These are phyloP conservation scores for Backusella sp. DNA, from an alignment of 192 early-diverging fungal species.

Conservation along the genomic window DNA sequence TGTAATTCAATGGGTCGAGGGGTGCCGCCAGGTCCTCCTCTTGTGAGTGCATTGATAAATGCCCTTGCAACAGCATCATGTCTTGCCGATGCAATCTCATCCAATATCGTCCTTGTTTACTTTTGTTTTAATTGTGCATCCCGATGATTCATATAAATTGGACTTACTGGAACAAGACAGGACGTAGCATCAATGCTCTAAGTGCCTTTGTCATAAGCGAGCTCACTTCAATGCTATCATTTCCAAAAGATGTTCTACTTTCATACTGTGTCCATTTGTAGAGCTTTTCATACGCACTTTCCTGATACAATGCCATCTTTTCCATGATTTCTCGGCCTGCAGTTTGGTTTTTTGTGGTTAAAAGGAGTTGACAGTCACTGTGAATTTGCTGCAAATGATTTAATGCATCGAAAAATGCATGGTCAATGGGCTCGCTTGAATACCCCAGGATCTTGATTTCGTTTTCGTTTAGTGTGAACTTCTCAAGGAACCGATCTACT, in stretches of 20 bases:
- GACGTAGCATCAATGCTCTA: conserved; percentile 63
- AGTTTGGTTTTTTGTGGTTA: conserved; percentile 73
- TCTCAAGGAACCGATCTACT: conserved; percentile 62
- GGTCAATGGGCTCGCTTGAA: conserved; percentile 45
- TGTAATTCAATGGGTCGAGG: conserved; percentile 92
- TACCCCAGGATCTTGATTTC: conserved; percentile 62
- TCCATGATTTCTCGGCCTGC: conserved; percentile 83
- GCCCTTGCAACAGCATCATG: conserved; percentile 60
- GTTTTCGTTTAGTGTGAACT: conserved; percentile 69
- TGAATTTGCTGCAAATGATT: conserved; percentile 66
- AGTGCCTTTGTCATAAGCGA: conserved; percentile 62
- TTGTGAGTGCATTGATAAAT: conserved; percentile 74
- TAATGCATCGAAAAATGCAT: conserved; percentile 71
- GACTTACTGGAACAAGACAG: conserved; percentile 71
- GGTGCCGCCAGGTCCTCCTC: conserved; percentile 73
- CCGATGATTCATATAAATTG: not conserved
- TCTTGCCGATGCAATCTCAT: conserved; percentile 71
- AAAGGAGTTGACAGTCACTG: conserved; percentile 67
- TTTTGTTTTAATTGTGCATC: too few relatives aligned
- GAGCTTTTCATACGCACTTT: conserved; percentile 72
- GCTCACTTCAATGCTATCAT: conserved; percentile 70
- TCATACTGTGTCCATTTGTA: conserved; percentile 74
- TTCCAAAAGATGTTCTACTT: conserved; percentile 56
- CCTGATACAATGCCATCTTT: conserved; percentile 63
- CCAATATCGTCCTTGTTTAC: conserved; percentile 56